Conservation (phyloP, 2,329 filamentous ascomycete genomes). For the Fusarium burgessii region DNA sequence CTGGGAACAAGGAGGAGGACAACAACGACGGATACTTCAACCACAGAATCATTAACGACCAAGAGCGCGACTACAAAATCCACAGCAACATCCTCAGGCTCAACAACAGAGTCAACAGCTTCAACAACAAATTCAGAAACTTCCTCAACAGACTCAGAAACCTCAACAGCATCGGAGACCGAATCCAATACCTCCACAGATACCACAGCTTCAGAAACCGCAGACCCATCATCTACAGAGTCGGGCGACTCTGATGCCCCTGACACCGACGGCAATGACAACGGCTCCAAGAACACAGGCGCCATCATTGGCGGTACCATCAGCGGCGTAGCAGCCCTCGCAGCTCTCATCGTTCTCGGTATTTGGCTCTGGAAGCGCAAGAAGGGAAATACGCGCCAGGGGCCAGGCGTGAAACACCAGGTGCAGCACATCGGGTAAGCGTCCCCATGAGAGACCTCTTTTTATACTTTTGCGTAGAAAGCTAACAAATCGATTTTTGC, state of each 20-base stretch:
- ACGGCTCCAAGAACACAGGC: slow-evolving; percentile 54
- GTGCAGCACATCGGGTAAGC: slow-evolving; percentile 58
- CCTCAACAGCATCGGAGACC: slow-evolving; percentile 22
- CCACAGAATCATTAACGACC: slow-evolving; percentile 17
- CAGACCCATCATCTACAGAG: slow-evolving; percentile 34
- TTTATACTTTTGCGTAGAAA: not conserved
- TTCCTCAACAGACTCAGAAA: slow-evolving; percentile 29
- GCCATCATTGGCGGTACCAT: slow-evolving; percentile 67
- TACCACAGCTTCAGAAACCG: slow-evolving; percentile 34
- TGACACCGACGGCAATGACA: slow-evolving; percentile 43
- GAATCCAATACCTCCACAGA: slow-evolving; percentile 26
- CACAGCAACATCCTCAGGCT: slow-evolving; percentile 19
- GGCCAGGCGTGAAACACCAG: slow-evolving; percentile 54
- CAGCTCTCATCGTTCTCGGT: slow-evolving; percentile 56
- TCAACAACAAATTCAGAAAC: slow-evolving; percentile 14
- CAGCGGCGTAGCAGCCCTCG: slow-evolving; percentile 62
- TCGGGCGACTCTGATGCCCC: slow-evolving; percentile 44
- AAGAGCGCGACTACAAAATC: slow-evolving; percentile 19
- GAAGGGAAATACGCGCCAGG: slow-evolving; percentile 56
- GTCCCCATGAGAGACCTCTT: not conserved
- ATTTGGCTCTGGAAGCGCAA: slow-evolving; percentile 60
- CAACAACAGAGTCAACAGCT: slow-evolving; percentile 3
- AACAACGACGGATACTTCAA: slow-evolving; percentile 21
- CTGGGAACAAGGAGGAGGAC: slow-evolving; percentile 49
- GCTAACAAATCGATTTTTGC: slow-evolving; percentile 34